Base-by-base conservation (phyloP, 1,139 yeast species). In the Diutina ranongensis region DNA sequence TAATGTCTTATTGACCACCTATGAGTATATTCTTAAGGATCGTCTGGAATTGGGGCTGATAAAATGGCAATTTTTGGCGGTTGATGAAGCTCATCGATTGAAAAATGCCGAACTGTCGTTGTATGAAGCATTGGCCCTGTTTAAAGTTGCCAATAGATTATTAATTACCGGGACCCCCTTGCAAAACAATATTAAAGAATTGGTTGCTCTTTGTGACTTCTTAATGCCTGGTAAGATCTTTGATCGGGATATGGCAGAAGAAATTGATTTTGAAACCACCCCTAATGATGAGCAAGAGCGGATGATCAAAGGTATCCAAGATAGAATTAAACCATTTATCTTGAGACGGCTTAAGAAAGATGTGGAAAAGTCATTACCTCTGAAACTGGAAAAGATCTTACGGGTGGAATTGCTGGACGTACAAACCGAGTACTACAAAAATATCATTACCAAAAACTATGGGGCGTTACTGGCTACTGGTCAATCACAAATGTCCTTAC, bases 111-210 rank as follows among this genome's bases (percentile, higher is more conserved):
- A 89, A 60, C 83, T 94, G 33, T 89, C 97, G 0, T 67, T 94
- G 45, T 92, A 92, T 58, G 97, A 89, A 58, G 82, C 95, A 1
- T 72, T 94, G 50, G 76, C 72, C 54, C 85, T 84, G 54, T 88
- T 94, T 64, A 83, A 80, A 55, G 94, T 84, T 15, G 74, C 82
- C 3, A 92, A 94, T 62, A 72, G 97, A 53, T 67, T 94, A 49
- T 73, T 94, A 51, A 94, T 94, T 54, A 94, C 99, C 3, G 99
- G 99, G 65, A 94, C 99, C 1, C 99, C 99, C 3, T 72, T 92
- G 52, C 99, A 92, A 61, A 94, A 94, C 59, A 94, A 92, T 60
- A 83, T 94, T 55, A 86, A 87, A 57, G 99, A 94, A 63, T 72
- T 94, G 53, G 96, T 96, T 1, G 97, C 99, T 0, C 72, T 94